Evolutionary conservation across 108 stramenopile genomes (phyloP), one percentile per base, ranked within the genome.

Genomic region (Nitzschia putrida): DNA sequence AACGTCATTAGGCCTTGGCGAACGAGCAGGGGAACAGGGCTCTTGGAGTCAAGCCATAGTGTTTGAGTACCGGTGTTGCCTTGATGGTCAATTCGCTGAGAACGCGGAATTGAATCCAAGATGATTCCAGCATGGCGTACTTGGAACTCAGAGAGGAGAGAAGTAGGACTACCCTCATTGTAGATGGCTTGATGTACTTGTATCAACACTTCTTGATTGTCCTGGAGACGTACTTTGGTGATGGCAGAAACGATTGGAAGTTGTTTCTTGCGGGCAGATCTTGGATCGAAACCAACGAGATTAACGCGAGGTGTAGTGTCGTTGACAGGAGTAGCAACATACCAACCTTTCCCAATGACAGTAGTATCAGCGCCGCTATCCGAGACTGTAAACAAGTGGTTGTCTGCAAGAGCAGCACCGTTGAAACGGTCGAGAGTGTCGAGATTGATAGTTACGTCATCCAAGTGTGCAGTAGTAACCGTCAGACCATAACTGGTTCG

Each of bases 91-190:
- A 8, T 22, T 3, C 58, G 34, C 5, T 59, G 58, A 14, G 34
- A 7, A 3, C n/a, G 2, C 2, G 66, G 29, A 11, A 68, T 29
- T 3, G 66, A 50, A 21, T 64, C 64, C 0, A 49, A 3, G 64
- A 64, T 24, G 21, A 24, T 2, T 1, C 49, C 64, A 25, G 10
- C 11, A 14, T 64, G 2, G 3, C 64, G 21, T 2, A 49, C 26
- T 10, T 64, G 64, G 45, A 21, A 49, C 45, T 64, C 64, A 2
- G 64, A 64, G 2, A 49, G 5, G 11, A 64, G 47, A 1, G 64
- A 49, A 3, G 16, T 16, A 4, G 64, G 45, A 21, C 44, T 26
- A n/a, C 49, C 64, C 3, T 12, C 24, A 49, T 64, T 64, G 21
- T 9, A 49, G 5, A 51, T 45, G 13, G 44, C 64, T 14, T 64